Base-by-base conservation (phyloP, 1,139 yeast species). In the Hyphopichia wangnamkhiaoensis region DNA sequence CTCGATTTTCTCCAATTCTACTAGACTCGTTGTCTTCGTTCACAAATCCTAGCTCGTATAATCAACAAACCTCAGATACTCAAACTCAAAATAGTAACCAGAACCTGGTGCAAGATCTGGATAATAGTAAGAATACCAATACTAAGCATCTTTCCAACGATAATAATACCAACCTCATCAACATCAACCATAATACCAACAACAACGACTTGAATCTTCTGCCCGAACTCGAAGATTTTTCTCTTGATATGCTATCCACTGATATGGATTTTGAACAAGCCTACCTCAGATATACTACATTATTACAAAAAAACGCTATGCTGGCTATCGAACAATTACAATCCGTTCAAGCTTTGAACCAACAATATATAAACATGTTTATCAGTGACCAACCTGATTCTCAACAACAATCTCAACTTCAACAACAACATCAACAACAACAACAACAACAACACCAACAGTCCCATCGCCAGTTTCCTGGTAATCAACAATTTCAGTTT, bases 221-320 rank as follows among this genome's bases (percentile, higher is more conserved):
- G 15, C 30, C 16, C 13, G 18, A 27, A 27, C 16, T 14, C 8
- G 9, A 31, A 21, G 39, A 47, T 32, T 57, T 56, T 37, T 56
- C 61, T 5, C 49, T 61, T 37, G 67, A 62, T 37, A 56, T 62
- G 56, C 60, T 62, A 26, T 54, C 65, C n/a, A 51, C 61, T 12
- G 76, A 71, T 52, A 71, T 72, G 76, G 72, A 71, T 43, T 71
- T 72, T 40, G 77, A 72, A 55, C 75, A 70, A 52, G 76, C 76
- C 18, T 72, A 68, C 48, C 50, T 58, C 27, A 66, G 69, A 69
- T 72, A 70, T 50, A 56, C 63, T 33, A 59, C 58, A 33, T 53
- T 71, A 37, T 76, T 71, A 49, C 74, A 70, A 37, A 69, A 68
- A 39, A 58, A 63, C 35, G 74, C 73, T 17, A 37, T 59, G 26